Evolutionary conservation across 75 land plant genomes (phyloP).

Genomic region (Cunninghamia lanceolata): DNA sequence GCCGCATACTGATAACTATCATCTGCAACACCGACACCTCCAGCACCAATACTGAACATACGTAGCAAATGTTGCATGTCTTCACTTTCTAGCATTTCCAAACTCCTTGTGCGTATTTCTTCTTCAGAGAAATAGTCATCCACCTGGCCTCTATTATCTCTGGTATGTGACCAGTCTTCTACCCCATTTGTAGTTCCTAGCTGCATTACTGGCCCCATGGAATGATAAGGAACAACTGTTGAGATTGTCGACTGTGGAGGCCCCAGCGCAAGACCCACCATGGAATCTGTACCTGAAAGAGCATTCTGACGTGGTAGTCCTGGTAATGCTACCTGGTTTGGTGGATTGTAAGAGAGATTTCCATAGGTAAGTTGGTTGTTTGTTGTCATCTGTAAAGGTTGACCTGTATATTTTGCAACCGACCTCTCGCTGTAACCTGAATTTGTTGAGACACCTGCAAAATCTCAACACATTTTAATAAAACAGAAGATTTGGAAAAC

Average conservation of each 20-base stretch:
- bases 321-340: constrained; percentile 28
- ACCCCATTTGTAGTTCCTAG: constrained; percentile 25
- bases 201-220: constrained; percentile 15
- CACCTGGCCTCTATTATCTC: constrained; percentile 34
- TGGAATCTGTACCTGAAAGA: constrained; percentile 18
- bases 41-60: constrained; percentile 52
- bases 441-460: constrained; percentile 13
- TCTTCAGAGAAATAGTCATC: constrained; percentile 80
- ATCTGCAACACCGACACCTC: constrained; percentile 34
- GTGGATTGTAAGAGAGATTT: constrained; percentile 12
- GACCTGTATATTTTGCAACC: constrained; percentile 22
- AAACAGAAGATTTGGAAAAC: not conserved
- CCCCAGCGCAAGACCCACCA: constrained; percentile 52
- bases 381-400: constrained; percentile 24
- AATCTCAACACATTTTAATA: not conserved
- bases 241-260: constrained; percentile 38
- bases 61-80: constrained; percentile 90
- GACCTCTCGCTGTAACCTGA: constrained; percentile 24
- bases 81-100: constrained; percentile 83
- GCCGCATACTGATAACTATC: constrained; percentile 45
- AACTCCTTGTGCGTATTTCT: constrained; percentile 74
- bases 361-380: constrained; percentile 27
- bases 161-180: constrained; percentile 44
- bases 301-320: constrained; percentile 20
- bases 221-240: constrained; percentile 24